A percentile compares a stretch with the other conserved stretches of the same genome.
phyloP scores from a whole-genome alignment of 176 grass and related monocot genomes.

The Avena sativa region DNA sequence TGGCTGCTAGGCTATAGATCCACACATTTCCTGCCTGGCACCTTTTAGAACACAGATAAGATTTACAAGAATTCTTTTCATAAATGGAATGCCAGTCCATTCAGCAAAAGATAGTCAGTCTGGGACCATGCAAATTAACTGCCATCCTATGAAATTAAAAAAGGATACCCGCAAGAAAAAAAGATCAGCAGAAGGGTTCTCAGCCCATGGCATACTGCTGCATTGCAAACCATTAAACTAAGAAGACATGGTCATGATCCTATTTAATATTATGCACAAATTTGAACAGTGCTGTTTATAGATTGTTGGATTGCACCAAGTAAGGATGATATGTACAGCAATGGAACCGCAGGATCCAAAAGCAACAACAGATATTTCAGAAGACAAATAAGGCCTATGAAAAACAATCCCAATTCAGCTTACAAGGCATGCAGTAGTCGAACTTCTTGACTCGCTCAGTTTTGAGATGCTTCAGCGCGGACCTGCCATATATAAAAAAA shows the following conservation, averaged over 20 bases:
- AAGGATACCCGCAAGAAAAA: neutral
- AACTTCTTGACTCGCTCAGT: slow-evolving; percentile 80
- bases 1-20: neutral
- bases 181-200: neutral
- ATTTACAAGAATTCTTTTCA: slow-evolving; percentile 12
- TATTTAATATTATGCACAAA: slow-evolving; percentile 17
- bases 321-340: slow-evolving; percentile 41
- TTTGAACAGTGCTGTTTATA: slow-evolving; percentile 30
- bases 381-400: slow-evolving; percentile 5
- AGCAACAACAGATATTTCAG: slow-evolving; percentile 33
- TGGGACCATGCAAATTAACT: slow-evolving; percentile 5
- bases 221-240: slow-evolving; percentile 30
- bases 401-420: slow-evolving; percentile 50
- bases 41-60: neutral
- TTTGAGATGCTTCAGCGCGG: slow-evolving; percentile 82
- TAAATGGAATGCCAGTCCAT: slow-evolving; percentile 6
- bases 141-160: slow-evolving; percentile 4
- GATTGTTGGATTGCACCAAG: slow-evolving; percentile 27
- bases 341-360: slow-evolving; percentile 12
- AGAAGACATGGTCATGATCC: neutral
- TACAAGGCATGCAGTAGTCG: slow-evolving; percentile 97
- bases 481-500: slow-evolving; percentile 56
- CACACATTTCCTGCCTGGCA: neutral
- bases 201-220: slow-evolving; percentile 1
- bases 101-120: slow-evolving; percentile 18